Base-by-base conservation (phyloP, 768 basidiomycete species). In the Inosperma sp. region DNA sequence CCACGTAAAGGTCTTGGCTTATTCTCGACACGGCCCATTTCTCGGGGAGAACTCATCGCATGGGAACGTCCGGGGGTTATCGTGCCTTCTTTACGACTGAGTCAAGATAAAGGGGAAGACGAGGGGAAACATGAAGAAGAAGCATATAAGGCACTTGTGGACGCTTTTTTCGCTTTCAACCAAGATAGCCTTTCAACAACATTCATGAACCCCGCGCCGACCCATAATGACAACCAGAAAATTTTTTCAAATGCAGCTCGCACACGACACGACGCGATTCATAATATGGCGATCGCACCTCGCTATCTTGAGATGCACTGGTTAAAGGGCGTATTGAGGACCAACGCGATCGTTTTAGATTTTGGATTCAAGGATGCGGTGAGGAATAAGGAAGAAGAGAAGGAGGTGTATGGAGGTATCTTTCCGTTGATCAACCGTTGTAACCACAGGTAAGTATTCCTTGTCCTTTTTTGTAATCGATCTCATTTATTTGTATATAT, bases 241-340 rank as follows among this genome's bases (percentile, higher is more conserved):
- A 33, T 19, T 21, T n/a, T 13, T 16, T 27, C 35, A n/a, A 16
- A 50, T n/a, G 31, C 48, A 7, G 42, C 26, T 21, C 50, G 59
- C 14, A 31, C 48, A 6, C 34, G 46, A 12, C 31, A 34, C 27
- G 33, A 48, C 7, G 46, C 34, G 23, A 12, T 48, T 26, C 46
- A 25, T 25, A 48, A 26, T 16, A 26, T 48, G 46, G 46, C 46
- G 23, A 48, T 48, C 12, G 34, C 46, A 21, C 16, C 13, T 34
- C 19, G 33, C 36, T 48, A 35, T 25, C 19, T 13, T 26, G 65
- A 66, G 17, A 71, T 72, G 44, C 64, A 63, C 26, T 46, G 55
- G 7, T 65, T 76, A 29, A 73, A 77, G 50, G 75, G 75, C 3
- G 72, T 76, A 22, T 65, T 68, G 3, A 63, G 68, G 3, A 78